phyloP scores from a whole-genome alignment of 768 basidiomycete species.

The Lentinula detonsa region DNA sequence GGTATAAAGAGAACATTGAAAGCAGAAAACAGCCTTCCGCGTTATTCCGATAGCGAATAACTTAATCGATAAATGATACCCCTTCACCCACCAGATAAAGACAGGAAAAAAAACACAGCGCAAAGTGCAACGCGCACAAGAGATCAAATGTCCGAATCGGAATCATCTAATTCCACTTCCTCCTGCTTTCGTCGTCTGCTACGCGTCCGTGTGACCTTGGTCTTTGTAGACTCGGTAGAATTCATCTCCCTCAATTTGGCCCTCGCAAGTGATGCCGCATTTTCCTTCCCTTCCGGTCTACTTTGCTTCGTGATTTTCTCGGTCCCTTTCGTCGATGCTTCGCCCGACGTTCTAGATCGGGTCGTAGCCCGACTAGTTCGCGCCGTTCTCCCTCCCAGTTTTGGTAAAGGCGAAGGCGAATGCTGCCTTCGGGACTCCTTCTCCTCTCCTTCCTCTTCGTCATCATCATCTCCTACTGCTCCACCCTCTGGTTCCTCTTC shows the following conservation, averaged over 20 bases:
- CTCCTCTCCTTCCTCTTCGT: neutral
- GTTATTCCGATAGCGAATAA: neutral
- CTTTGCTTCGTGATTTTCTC: neutral
- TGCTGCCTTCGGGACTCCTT: neutral
- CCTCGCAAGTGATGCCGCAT: neutral
- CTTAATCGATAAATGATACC: neutral
- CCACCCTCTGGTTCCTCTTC: neutral
- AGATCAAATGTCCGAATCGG: constrained; percentile 1
- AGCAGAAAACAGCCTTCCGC: neutral
- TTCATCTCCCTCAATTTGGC: neutral
- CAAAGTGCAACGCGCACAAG: neutral
- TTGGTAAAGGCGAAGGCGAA: neutral
- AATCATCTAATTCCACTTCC: neutral
- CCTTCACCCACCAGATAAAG: neutral
- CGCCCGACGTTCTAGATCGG: neutral
- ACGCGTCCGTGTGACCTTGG: neutral
- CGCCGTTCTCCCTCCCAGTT: neutral
- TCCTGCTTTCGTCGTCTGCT: neutral
- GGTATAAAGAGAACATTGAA: neutral
- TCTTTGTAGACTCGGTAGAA: neutral
- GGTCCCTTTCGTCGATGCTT: neutral
- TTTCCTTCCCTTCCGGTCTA: neutral
- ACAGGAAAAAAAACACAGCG: neutral
- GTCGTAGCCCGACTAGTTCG: neutral
- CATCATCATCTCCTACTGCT: neutral